phyloP scores from a whole-genome alignment of 345 rosid species.

The Populus alba region DNA sequence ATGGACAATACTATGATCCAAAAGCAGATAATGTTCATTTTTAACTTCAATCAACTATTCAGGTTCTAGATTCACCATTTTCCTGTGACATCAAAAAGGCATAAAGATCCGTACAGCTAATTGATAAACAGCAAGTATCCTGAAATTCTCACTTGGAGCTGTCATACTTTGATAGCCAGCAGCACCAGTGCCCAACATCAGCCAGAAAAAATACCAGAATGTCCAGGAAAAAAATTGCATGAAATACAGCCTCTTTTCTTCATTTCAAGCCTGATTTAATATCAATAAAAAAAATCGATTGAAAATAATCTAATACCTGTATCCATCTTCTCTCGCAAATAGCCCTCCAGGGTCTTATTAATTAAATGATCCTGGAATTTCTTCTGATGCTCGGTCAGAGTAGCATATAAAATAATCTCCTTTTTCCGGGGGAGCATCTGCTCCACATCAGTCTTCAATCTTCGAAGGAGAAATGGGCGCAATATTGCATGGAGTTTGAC shows the following conservation, averaged over 20 bases:
- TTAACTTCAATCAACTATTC: neutral
- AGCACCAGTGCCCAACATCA: neutral
- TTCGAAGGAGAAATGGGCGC: slow-evolving; percentile 92
- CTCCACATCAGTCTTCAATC: slow-evolving; percentile 95
- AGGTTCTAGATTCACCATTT: neutral
- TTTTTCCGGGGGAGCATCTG: slow-evolving; percentile 83
- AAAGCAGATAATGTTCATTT: neutral
- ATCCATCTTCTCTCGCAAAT: slow-evolving; percentile 44
- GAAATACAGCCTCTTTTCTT: neutral
- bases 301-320: slow-evolving; percentile 39
- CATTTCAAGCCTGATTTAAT: neutral
- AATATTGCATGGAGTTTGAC: slow-evolving; percentile 88
- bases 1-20: neutral
- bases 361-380: slow-evolving; percentile 84
- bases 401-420: slow-evolving; percentile 88
- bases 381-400: slow-evolving; percentile 77
- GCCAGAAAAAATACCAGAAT: neutral
- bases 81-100: neutral
- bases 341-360: slow-evolving; percentile 59
- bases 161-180: neutral
- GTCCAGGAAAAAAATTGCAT: neutral
- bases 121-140: neutral
- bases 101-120: neutral
- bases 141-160: neutral
- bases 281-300: neutral